Base-by-base conservation (phyloP, 2,329 filamentous ascomycete species). In the Corniculantispora saksenae region DNA sequence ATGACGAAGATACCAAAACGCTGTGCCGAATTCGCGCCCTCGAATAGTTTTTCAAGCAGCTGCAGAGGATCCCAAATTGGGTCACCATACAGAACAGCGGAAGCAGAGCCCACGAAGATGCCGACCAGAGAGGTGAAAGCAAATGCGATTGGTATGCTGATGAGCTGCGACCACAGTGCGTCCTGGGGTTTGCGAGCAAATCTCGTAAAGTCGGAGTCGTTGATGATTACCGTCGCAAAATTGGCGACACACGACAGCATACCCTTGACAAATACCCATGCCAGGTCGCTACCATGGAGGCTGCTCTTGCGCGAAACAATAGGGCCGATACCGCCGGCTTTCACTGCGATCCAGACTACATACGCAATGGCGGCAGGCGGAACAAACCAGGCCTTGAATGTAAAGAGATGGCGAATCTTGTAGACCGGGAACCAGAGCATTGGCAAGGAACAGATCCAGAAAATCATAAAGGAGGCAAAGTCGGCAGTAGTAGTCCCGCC, bases 161-260 rank as follows among this genome's bases (percentile, higher is more conserved):
- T 75, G 1, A 97, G 81, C 77, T 97, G 93, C 0, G 93, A 90
- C 87, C 91, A 92, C 10, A 96, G 73, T 0, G 92, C 91, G 73
- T 95, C 91, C n/a, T 80, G 83, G 1, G 92, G 92, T 73, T 89
- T 92, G 25, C 81, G 80, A 2, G 93, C 91, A 72, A 97, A 97
- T 75, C 94, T 89, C 23, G 91, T 83, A 76, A 97, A 97, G 73
- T 97, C 93, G 0, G 91, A 91, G 70, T 92, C 89, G 75, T 96
- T 89, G 66, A 91, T 84, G 70, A 97, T 95, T 35, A 97, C 83
- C 0, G 93, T 93, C 1, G 93, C 91, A 73, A 97, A 97, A 80
- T 97, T 97, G 71, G 92, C 91, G 69, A 97, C 93, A 4, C 91
- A 89, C 35, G 86, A 89, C 93, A 97, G 97, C 77, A 97, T 89